A percentile compares a stretch with the other conserved stretches of the same genome.
Conservation (phyloP, 2,329 filamentous ascomycete species). For the Alternaria arbusti region DNA sequence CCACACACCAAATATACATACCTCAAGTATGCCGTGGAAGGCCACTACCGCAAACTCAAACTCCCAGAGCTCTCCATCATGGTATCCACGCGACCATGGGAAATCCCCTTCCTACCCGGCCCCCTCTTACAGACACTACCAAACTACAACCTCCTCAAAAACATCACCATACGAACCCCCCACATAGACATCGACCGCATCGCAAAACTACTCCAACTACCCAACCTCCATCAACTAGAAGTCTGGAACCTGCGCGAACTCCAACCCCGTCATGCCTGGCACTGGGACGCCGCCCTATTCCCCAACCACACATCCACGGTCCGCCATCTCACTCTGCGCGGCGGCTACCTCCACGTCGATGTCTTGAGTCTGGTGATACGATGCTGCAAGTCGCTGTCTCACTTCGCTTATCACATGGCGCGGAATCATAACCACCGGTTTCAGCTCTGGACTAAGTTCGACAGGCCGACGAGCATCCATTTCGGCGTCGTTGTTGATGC, state of each 20-base stretch:
- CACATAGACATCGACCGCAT: neutral
- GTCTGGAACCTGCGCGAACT: neutral
- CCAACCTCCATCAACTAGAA: neutral
- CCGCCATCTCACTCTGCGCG: neutral
- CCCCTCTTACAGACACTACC: neutral
- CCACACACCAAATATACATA: neutral
- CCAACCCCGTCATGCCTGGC: fast-evolving
- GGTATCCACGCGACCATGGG: neutral
- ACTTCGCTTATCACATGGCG: neutral
- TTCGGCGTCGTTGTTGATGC: neutral
- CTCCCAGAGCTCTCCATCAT: neutral
- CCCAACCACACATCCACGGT: neutral
- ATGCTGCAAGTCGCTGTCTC: neutral
- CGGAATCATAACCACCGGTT: neutral
- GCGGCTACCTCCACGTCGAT: neutral
- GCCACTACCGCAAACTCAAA: neutral
- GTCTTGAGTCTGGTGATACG: neutral
- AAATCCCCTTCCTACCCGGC: neutral
- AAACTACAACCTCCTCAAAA: neutral
- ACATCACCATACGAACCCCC: neutral
- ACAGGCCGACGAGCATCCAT: neutral
- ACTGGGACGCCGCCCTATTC: neutral
- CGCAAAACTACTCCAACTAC: neutral
- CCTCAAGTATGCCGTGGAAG: neutral
- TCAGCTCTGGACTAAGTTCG: neutral